Evolutionary conservation across 768 basidiomycete genomes (phyloP).

Genomic region (Cystofilobasidium capitatum): DNA sequence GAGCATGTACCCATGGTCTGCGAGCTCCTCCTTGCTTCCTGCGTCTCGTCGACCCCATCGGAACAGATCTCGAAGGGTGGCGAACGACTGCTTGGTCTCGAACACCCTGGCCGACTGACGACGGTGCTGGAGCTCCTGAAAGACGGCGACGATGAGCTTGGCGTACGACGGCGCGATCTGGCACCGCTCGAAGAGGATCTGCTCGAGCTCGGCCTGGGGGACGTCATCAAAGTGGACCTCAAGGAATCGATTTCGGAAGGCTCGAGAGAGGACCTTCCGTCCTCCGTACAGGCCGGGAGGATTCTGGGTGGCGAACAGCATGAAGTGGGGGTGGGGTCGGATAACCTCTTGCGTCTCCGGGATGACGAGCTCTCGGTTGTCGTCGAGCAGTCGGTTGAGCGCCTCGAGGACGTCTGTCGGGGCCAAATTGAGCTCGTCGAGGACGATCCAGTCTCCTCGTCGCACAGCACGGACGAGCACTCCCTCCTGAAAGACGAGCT

Average conservation of each 20-base stretch:
- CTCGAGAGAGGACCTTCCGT: slow-evolving; percentile 84
- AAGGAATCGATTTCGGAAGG: slow-evolving; percentile 92
- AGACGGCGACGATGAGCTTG: slow-evolving; percentile 78
- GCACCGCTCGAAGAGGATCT: slow-evolving; percentile 84
- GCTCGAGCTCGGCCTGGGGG: slow-evolving; percentile 83
- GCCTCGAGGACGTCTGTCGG: slow-evolving; percentile 97
- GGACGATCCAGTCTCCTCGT: slow-evolving; percentile 90
- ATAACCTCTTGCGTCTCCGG: slow-evolving; percentile 94
- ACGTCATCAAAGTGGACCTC: slow-evolving; percentile 98
- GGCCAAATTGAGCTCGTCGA: slow-evolving; percentile 94
- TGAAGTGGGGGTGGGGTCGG: slow-evolving; percentile 85
- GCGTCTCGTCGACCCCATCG: slow-evolving; percentile 92
- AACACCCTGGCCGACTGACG: slow-evolving; percentile 85
- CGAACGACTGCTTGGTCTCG: slow-evolving; percentile 94
- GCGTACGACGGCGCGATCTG: slow-evolving; percentile 89
- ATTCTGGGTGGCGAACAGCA: slow-evolving; percentile 97
- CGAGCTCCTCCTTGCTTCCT: slow-evolving; percentile 79
- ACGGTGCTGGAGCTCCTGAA: slow-evolving; percentile 83
- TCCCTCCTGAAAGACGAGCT: slow-evolving; percentile 88
- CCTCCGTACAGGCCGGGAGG: slow-evolving; percentile 93
- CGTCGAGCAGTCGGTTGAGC: slow-evolving; percentile 88
- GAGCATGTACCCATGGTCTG: slow-evolving; percentile 94
- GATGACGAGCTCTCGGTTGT: slow-evolving; percentile 90
- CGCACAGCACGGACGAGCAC: slow-evolving; percentile 84
- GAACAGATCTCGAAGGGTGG: slow-evolving; percentile 91